phyloP scores from a whole-genome alignment of 352 stramenopile species.

The Globisporangium recalcitrans region DNA sequence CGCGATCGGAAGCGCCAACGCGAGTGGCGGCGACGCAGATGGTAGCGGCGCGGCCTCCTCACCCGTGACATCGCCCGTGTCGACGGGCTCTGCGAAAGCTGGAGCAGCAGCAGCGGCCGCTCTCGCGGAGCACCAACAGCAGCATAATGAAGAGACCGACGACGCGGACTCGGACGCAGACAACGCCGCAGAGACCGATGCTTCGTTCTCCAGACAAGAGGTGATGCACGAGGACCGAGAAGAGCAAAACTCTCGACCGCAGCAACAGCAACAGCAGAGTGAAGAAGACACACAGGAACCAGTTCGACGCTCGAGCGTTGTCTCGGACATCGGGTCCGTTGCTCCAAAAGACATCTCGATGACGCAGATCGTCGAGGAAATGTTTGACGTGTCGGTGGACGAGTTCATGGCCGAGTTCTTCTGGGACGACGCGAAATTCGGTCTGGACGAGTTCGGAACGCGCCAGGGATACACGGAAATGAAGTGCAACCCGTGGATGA shows the following conservation, averaged over 20 bases:
- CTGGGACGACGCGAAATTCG: constrained; percentile 61
- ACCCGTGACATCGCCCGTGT: background rate
- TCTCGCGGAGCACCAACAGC: background rate
- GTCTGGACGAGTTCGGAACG: constrained; percentile 56
- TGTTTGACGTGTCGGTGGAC: constrained; percentile 57
- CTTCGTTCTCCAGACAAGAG: background rate
- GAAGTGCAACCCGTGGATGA: constrained; percentile 60
- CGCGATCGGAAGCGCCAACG: background rate
- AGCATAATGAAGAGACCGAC: constrained; percentile 9
- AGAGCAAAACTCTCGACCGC: background rate
- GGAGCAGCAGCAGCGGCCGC: background rate
- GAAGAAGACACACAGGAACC: constrained; percentile 5
- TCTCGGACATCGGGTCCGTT: constrained; percentile 55
- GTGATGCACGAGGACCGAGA: background rate
- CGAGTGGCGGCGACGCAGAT: background rate
- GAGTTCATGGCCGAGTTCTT: constrained; percentile 70
- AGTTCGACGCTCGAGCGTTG: constrained; percentile 30
- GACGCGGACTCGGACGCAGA: constrained; percentile 8
- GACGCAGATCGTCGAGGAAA: constrained; percentile 56
- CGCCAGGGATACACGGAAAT: constrained; percentile 70
- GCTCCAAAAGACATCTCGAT: constrained; percentile 73
- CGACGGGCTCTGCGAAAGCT: background rate
- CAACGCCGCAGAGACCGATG: background rate
- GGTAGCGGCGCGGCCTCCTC: background rate
- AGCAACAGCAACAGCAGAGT: background rate